Evolutionary conservation across 371 early-diverging fungal genomes (phyloP).

Genomic region (Blakeslea trispora): DNA sequence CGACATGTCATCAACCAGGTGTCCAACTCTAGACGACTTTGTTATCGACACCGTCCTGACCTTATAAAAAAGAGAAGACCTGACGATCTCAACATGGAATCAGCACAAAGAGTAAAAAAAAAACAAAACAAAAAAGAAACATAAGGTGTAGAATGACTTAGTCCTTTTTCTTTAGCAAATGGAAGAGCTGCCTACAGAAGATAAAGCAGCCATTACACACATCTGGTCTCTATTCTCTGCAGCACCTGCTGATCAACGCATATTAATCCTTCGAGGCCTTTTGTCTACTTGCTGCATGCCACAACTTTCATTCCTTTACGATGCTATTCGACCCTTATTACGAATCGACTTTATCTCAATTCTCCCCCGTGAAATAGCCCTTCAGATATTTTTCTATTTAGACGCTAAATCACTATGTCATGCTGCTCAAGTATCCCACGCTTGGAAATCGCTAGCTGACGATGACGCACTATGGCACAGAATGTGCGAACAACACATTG

Average conservation of each 20-base stretch:
- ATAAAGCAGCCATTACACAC: conserved; percentile 48
- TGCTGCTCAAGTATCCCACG: conserved; percentile 79
- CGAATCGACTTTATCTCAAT: conserved; percentile 77
- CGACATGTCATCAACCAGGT: conserved; percentile 48
- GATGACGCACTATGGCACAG: conserved; percentile 91
- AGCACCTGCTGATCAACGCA: conserved; percentile 55
- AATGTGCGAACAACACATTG: conserved; percentile 95
- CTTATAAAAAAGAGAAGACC: conserved; percentile 28
- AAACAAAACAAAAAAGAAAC: no score
- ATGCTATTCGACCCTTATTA: conserved; percentile 63
- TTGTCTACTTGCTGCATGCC: conserved; percentile 70
- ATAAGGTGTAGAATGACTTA: no score
- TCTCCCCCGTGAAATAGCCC: conserved; percentile 75
- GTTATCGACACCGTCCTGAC: conserved; percentile 45
- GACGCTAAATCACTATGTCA: conserved; percentile 88
- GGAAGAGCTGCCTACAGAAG: conserved; percentile 43
- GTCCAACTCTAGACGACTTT: conserved; percentile 31
- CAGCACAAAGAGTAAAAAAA: conserved; percentile 37
- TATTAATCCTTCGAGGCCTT: conserved; percentile 65
- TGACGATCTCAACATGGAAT: conserved; percentile 27
- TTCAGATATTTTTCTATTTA: conserved; percentile 79
- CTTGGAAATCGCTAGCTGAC: conserved; percentile 81
- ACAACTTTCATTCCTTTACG: conserved; percentile 74
- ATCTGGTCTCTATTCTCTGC: conserved; percentile 61
- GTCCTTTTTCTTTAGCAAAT: conserved; percentile 25